Evolutionary conservation across 805 yeast genomes (phyloP).

Genomic region (Ogataea naganishii): DNA sequence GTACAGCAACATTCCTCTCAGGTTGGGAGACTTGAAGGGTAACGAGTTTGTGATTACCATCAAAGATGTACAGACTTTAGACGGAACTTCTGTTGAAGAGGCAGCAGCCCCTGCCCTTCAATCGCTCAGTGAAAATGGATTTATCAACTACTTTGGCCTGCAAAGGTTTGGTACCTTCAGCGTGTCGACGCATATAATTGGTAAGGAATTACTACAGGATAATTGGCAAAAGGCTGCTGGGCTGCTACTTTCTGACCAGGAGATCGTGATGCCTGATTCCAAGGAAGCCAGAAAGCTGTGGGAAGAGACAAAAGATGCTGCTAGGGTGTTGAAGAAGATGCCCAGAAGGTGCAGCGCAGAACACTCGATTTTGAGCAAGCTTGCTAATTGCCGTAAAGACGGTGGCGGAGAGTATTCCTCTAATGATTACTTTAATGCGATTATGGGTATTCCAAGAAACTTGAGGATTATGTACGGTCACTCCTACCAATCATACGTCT

Average conservation of each 20-base stretch:
- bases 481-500: constrained; percentile 92
- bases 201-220: constrained; percentile 57
- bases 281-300: constrained; percentile 76
- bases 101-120: constrained; percentile 44
- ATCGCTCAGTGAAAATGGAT: constrained; percentile 61
- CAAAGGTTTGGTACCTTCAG: constrained; percentile 97
- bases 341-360: constrained; percentile 89
- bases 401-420: constrained; percentile 34
- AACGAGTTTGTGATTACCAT: constrained; percentile 84
- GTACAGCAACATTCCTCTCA: constrained; percentile 53
- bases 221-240: constrained; percentile 80
- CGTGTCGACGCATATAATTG: constrained; percentile 81
- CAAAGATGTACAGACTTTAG: constrained; percentile 50
- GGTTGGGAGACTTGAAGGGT: constrained; percentile 79
- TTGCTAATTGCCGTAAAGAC: constrained; percentile 43
- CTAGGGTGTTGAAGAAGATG: constrained; percentile 60
- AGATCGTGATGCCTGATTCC: constrained; percentile 73
- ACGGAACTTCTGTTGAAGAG: constrained; percentile 30
- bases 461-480: constrained; percentile 92
- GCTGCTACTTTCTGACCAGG: constrained; percentile 77
- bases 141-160: constrained; percentile 94
- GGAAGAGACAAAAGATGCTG: constrained; percentile 65
- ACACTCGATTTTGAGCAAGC: constrained; percentile 52
- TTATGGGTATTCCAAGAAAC: constrained; percentile 87
- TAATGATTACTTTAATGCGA: constrained; percentile 64